A percentile compares a stretch with the other conserved stretches of the same genome.
Conservation (phyloP, 345 rosid genomes). For the Gossypium longicalyx region DNA sequence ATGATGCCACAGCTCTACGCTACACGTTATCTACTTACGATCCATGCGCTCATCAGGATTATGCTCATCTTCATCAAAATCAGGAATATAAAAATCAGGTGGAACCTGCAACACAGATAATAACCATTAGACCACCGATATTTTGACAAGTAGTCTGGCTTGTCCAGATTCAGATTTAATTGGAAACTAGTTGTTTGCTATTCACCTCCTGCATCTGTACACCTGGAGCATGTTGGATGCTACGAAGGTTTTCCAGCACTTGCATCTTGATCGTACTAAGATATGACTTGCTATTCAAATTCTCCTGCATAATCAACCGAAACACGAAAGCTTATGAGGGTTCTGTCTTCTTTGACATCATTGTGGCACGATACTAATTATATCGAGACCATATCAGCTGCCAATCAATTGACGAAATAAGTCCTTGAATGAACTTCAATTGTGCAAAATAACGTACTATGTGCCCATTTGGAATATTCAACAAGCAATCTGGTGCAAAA, state of each 20-base stretch:
- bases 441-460: conserved; percentile 46
- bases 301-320: conserved; percentile 59
- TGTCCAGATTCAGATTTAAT: background rate
- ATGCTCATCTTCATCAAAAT: conserved; percentile 84
- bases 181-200: background rate
- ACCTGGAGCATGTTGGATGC: conserved; percentile 92
- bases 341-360: conserved; percentile 7
- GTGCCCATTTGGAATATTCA: conserved; percentile 81
- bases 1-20: background rate
- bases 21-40: conserved; percentile 49
- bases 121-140: background rate
- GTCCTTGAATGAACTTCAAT: background rate
- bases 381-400: background rate
- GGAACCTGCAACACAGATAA: conserved; percentile 57
- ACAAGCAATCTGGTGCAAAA: conserved; percentile 75
- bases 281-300: conserved; percentile 80
- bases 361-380: background rate
- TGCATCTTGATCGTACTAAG: conserved; percentile 77
- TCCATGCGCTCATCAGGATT: conserved; percentile 81
- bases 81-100: conserved; percentile 90
- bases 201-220: conserved; percentile 98
- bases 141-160: background rate
- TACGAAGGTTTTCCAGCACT: conserved; percentile 82
- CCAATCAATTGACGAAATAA: conserved; percentile 7
- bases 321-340: conserved; percentile 8